These are phyloP conservation scores for Penicillium cinerascens DNA, from an alignment of 495 filamentous ascomycete genomes.

Conservation along the genomic window DNA sequence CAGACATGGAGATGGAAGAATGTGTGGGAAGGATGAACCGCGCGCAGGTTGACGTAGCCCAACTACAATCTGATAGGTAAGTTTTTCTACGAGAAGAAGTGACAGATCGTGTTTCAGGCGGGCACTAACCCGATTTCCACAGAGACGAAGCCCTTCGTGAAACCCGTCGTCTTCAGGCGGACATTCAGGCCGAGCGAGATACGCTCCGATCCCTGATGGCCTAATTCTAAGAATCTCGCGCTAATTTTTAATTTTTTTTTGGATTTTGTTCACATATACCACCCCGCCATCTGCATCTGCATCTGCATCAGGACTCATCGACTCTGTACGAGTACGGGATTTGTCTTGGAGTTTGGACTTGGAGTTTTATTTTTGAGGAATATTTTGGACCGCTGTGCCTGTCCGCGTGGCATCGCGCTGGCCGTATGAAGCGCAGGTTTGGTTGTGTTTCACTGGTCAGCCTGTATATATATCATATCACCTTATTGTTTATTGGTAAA, in stretches of 20 bases:
- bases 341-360: conserved; percentile 4
- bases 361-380: conserved; percentile 1
- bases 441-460: conserved; percentile 2
- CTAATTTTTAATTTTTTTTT: not conserved
- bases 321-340: not conserved
- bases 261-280: conserved; percentile 18
- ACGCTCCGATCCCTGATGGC: conserved; percentile 46
- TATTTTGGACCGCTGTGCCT: not conserved
- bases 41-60: conserved; percentile 90
- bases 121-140: conserved; percentile 15
- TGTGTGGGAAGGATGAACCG: conserved; percentile 89
- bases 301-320: conserved; percentile 21
- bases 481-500: conserved; percentile 13
- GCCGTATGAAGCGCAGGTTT: conserved; percentile 6
- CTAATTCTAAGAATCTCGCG: conserved; percentile 7
- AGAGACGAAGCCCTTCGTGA: conserved; percentile 82
- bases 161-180: conserved; percentile 70
- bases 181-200: conserved; percentile 57
- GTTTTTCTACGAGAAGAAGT: conserved; percentile 20
- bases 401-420: conserved; percentile 13
- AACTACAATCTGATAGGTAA: conserved; percentile 84
- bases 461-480: conserved; percentile 22
- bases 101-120: conserved; percentile 14
- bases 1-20: conserved; percentile 91
- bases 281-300: conserved; percentile 23